Evolutionary conservation across 2,329 filamentous ascomycete genomes (phyloP).

Genomic region (Akanthomyces uredinophilus): DNA sequence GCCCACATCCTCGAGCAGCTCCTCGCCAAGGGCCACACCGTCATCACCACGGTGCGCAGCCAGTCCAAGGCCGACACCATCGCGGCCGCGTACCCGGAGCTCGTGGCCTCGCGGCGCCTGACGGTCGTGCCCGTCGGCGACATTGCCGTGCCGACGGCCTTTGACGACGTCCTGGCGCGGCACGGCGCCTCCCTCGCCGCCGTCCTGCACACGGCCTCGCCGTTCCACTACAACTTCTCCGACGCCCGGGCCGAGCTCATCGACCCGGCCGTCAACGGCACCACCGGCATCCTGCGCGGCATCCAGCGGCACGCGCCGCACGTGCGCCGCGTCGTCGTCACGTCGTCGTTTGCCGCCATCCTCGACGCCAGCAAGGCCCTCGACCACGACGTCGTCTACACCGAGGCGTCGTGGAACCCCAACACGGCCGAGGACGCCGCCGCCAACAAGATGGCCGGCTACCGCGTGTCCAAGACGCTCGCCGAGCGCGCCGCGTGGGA

Average conservation of each 20-base stretch:
- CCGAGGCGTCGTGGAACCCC: slow-evolving; percentile 50
- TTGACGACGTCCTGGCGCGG: slow-evolving; percentile 56
- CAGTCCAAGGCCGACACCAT: slow-evolving; percentile 50
- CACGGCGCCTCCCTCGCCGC: slow-evolving; percentile 47
- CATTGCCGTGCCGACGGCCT: slow-evolving; percentile 68
- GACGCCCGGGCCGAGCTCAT: slow-evolving; percentile 50
- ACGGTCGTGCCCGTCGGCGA: slow-evolving; percentile 64
- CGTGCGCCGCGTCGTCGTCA: slow-evolving; percentile 53
- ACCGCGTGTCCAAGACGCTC: slow-evolving; percentile 51
- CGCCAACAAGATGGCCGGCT: slow-evolving; percentile 37
- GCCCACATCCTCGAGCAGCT: slow-evolving; percentile 53
- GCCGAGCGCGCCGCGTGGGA: slow-evolving; percentile 52
- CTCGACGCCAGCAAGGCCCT: slow-evolving; percentile 32
- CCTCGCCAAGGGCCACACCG: slow-evolving; percentile 43
- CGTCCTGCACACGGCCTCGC: slow-evolving; percentile 57
- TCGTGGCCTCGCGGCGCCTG: slow-evolving; percentile 29
- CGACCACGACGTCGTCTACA: slow-evolving; percentile 38
- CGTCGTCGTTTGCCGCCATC: slow-evolving; percentile 52
- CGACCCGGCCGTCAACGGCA: slow-evolving; percentile 53
- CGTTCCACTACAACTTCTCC: slow-evolving; percentile 50
- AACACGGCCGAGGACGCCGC: slow-evolving; percentile 41
- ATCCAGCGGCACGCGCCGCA: slow-evolving; percentile 52
- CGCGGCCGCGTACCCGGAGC: slow-evolving; percentile 40
- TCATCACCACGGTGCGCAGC: slow-evolving; percentile 52
- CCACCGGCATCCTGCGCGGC: slow-evolving; percentile 66